Evolutionary conservation across 2,329 filamentous ascomycete species (phyloP), one percentile per base, ranked within the genome.

Genomic region (Cordyceps farinosa): DNA sequence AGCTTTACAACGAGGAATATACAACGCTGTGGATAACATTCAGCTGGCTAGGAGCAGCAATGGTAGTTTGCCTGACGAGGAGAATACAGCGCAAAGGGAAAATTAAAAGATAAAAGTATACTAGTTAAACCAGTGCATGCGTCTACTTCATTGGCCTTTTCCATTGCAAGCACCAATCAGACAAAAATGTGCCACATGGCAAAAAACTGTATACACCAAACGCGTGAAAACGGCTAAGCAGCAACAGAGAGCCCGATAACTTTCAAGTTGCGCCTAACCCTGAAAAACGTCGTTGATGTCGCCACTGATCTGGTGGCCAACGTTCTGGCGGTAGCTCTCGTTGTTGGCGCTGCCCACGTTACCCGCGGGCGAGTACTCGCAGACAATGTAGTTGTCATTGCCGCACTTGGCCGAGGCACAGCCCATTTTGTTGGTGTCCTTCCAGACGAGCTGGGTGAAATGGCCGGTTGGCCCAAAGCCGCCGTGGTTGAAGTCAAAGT

Each of bases 401-500:
- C 34, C 29, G 59, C 67, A 69, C 47, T 45, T 9, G 22, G 63
- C 61, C 55, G 63, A 62, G 13, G 13, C 65, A 57, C 72, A 74
- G 22, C 72, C 72, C 44, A 74, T 64, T 11, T 57, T 64, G 47
- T 61, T 67, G 30, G 70, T 70, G 55, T 48, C 64, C 64, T 69
- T 70, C 72, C 72, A 74, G 61, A 74, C 70, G 55, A 74, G 50
- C 68, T 74, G 72, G n/a, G 69, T 68, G 65, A 73, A 73, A 64
- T 74, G 72, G 32, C 66, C 67, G 13, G 65, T 66, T 2, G 2
- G 4, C 7, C n/a, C 47, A 36, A 63, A 54, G 6, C 30, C 52
- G 8, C 65, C 63, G 32, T 64, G 44, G 17, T 59, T 36, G n/a
- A 44, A 68, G 55, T 66, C 52, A 54, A 66, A 69, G 1, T 47